Conservation (phyloP, 2,329 filamentous ascomycete genomes). For the Cladophialophora psammophila region DNA sequence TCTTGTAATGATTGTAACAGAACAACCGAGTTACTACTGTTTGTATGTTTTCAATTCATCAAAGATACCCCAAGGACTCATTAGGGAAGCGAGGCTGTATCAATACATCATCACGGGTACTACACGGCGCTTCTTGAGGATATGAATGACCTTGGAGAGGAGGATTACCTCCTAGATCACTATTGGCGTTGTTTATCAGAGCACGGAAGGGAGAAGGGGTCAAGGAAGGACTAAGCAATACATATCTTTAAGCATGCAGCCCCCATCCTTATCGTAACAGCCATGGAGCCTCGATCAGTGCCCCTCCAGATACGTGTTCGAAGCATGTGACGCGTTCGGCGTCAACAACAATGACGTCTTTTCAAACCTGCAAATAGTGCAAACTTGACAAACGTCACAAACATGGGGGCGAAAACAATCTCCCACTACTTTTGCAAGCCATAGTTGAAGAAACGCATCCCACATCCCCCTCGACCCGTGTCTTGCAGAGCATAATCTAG, state of each 20-base stretch:
- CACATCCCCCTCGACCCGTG: not conserved
- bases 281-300: not conserved
- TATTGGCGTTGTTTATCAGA: conserved; percentile 10
- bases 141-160: conserved; percentile 61
- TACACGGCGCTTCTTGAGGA: conserved; percentile 59
- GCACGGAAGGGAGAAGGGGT: not conserved
- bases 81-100: conserved; percentile 40
- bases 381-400: conserved; percentile 30
- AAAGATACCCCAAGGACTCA: conserved; percentile 41
- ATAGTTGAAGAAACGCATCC: not conserved
- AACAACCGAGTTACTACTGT: conserved; percentile 16
- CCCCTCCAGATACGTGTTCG: not conserved
- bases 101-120: conserved; percentile 28
- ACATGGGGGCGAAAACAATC: conserved; percentile 1
- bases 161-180: conserved; percentile 11
- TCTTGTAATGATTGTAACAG: conserved; percentile 20
- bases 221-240: not conserved
- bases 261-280: not conserved
- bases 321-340: conserved; percentile 32
- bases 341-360: conserved; percentile 31
- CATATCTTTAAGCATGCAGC: conserved; percentile 8
- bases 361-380: conserved; percentile 10
- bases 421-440: not conserved
- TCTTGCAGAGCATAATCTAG: not conserved
- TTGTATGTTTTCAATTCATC: conserved; percentile 27